Percentiles rank a stretch among this genome's conserved stretches.
Evolutionary conservation across 257 asterid species (phyloP).

Genomic region (Paulownia fortunei): DNA sequence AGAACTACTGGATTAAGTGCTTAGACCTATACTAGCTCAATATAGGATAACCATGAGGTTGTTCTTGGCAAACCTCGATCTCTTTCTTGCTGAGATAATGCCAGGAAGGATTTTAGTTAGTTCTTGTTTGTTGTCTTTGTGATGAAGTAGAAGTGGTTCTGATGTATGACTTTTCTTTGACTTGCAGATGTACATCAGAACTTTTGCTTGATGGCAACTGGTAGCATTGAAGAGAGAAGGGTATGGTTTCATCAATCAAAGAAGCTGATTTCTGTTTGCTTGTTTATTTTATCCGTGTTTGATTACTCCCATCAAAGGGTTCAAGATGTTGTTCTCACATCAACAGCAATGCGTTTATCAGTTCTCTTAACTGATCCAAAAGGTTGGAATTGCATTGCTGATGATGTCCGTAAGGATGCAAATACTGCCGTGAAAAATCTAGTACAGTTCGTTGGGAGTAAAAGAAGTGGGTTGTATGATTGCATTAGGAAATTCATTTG

Average conservation of each 20-base stretch:
- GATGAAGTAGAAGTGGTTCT: conserved; percentile 22
- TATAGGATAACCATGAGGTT: conserved; percentile 5
- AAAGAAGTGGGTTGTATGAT: conserved; percentile 61
- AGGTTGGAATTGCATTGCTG: conserved; percentile 77
- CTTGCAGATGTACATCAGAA: conserved; percentile 61
- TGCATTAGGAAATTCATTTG: conserved; percentile 70
- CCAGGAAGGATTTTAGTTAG: conserved; percentile 6
- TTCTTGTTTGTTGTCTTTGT: conserved; percentile 7
- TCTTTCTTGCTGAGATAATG: not conserved
- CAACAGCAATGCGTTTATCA: conserved; percentile 86
- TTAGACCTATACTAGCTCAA: not conserved
- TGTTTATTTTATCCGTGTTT: conserved; percentile 68
- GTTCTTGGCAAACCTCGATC: not conserved
- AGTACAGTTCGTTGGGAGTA: conserved; percentile 65
- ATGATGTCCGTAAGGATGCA: conserved; percentile 50
- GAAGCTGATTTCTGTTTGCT: conserved; percentile 75
- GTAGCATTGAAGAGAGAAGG: conserved; percentile 68
- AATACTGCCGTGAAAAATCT: conserved; percentile 62
- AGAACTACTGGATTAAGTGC: conserved; percentile 8
- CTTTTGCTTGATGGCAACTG: conserved; percentile 80
- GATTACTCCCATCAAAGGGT: conserved; percentile 50
- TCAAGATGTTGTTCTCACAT: conserved; percentile 58
- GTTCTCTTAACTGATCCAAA: conserved; percentile 82
- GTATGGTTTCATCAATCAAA: conserved; percentile 83
- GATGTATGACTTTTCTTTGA: conserved; percentile 35